These are phyloP conservation scores for Chenopodium formosanum DNA, from an alignment of 148 eudicot genomes.

Conservation along the genomic window DNA sequence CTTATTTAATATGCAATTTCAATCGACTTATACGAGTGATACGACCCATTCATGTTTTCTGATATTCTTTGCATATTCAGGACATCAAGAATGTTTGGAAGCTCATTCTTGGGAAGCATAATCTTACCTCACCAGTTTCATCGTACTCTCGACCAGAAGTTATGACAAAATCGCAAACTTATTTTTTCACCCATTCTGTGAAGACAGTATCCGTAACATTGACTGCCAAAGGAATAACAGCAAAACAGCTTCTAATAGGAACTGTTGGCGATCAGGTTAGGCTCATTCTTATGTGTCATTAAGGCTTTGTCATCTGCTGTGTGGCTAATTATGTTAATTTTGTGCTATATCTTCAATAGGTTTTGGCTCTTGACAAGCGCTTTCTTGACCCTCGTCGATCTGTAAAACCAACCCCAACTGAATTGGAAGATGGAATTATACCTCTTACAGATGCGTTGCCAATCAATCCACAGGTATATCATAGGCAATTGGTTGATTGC, in stretches of 20 bases:
- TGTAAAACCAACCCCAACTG: conserved; percentile 82
- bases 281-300: neutral
- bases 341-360: conserved; percentile 44
- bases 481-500: neutral
- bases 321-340: conserved; percentile 2
- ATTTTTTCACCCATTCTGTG: conserved; percentile 89
- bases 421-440: conserved; percentile 93
- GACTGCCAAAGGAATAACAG: conserved; percentile 95
- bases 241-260: conserved; percentile 93
- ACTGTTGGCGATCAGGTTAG: conserved; percentile 97
- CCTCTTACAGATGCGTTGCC: conserved; percentile 95
- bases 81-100: conserved; percentile 88
- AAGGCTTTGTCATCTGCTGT: neutral
- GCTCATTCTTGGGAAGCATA: conserved; percentile 91
- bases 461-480: conserved; percentile 81
- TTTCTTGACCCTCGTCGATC: conserved; percentile 94
- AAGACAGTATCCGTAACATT: conserved; percentile 76
- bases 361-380: conserved; percentile 98
- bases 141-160: conserved; percentile 97
- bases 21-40: neutral
- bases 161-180: conserved; percentile 78
- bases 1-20: conserved; percentile 1
- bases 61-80: conserved; percentile 38
- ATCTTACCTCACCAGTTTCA: conserved; percentile 86
- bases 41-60: conserved; percentile 12